Evolutionary conservation across 192 early-diverging fungal species (phyloP), one percentile per base, ranked within the genome.

Genomic region (Coemansia asiatica): DNA sequence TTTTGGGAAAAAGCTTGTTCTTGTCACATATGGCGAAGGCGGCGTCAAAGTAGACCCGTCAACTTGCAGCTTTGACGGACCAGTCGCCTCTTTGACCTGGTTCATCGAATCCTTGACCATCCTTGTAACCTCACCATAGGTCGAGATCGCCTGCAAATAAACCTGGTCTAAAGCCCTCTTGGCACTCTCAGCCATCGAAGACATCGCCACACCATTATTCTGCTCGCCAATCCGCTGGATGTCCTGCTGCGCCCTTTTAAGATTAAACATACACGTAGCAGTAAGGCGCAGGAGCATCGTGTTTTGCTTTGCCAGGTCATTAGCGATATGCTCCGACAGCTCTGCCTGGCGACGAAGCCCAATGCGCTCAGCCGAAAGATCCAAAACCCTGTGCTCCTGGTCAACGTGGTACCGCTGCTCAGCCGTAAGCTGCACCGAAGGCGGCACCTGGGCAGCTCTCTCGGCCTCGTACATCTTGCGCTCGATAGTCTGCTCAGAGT

Each of bases 331-430:
- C 56, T 82, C 74, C 33, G 67, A 70, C 51, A 82, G 62, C 68
- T 76, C 79, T 0, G 61, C 79, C 4, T 64, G 70, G 6, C 79
- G 67, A 6, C 79, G 61, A 26, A 82, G 62, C 13, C 70, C 75
- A 28, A 60, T 61, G 61, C 79, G 79, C 68, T 82, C 79, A n/a
- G 79, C 74, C 0, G 63, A 64, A 0, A 84, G 61, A 18, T 68
- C 69, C 28, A 84, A 53, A 19, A 78, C 70, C 0, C 70, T 60
- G 48, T 68, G 61, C 62, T 84, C 83, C 61, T 75, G 75, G 16
- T 81, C 79, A 0, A 82, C 71, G 0, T 76, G 79, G 64, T 71
- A 76, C 29, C 72, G 68, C 66, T 81, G 83, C 66, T 84, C 83
- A 18, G 75, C 69, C 0, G 83, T 76, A 60, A 84, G 61, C 36